Evolutionary conservation across 2,329 filamentous ascomycete species (phyloP).

Genomic region (Penicillium concentricum): DNA sequence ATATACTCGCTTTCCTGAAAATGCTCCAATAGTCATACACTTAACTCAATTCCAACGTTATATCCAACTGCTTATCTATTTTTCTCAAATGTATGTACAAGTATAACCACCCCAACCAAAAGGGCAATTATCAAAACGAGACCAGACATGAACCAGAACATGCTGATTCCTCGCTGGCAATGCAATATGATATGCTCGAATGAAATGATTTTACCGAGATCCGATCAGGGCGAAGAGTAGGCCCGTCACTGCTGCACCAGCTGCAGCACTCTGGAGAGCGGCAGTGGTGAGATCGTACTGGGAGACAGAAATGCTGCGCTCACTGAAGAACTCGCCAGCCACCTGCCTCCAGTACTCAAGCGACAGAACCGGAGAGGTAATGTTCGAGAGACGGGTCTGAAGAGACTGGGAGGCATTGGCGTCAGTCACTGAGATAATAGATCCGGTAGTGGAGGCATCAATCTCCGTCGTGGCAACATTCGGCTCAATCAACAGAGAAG

Average conservation of each 20-base stretch:
- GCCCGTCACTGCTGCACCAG: constrained; percentile 63
- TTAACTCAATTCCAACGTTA: neutral
- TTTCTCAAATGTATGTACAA: constrained; percentile 22
- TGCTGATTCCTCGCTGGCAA: neutral
- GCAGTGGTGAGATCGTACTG: constrained; percentile 71
- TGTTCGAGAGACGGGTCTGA: constrained; percentile 25
- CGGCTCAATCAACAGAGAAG: neutral
- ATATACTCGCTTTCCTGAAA: neutral
- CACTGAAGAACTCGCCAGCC: constrained; percentile 62
- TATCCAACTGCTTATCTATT: constrained; percentile 14
- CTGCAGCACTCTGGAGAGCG: constrained; percentile 64
- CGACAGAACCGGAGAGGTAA: constrained; percentile 27
- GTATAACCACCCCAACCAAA: constrained; percentile 1
- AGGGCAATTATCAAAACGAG: constrained; percentile 6
- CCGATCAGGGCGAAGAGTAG: constrained; percentile 53
- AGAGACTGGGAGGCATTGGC: constrained; percentile 12
- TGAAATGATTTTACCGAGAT: constrained; percentile 35
- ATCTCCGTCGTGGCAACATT: constrained; percentile 1
- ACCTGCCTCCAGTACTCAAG: constrained; percentile 50
- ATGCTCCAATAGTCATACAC: constrained; percentile 14
- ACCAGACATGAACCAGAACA: neutral
- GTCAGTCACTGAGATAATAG: neutral
- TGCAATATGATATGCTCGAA: constrained; percentile 10
- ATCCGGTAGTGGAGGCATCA: neutral
- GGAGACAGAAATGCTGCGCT: constrained; percentile 60